Evolutionary conservation across 2,329 filamentous ascomycete genomes (phyloP), one percentile per base, ranked within the genome.

Genomic region (Talaromyces sp.): DNA sequence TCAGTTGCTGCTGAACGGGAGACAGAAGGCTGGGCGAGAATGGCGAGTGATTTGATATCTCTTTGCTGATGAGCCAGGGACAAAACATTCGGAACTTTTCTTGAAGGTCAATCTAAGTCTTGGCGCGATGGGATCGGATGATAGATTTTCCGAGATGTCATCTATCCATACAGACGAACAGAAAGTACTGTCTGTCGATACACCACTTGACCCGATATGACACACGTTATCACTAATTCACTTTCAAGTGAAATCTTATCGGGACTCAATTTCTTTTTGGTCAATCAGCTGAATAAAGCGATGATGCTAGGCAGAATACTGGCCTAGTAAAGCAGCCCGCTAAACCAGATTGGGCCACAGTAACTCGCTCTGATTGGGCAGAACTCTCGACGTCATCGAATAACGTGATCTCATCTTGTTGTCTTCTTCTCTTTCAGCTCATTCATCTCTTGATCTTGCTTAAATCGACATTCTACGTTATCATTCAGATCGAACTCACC

Each of bases 71-170:
- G 43, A 45, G n/a, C 54, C 9, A 8, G 19, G 19, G 11, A n/a
- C 19, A 59, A 59, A 59, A 43, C 37, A 59, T 22, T 27, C 14
- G 59, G 59, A 61, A 61, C 59, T 61, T 61, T 61, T 52, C 59
- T 61, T 50, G 31, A 27, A 45, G 41, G n/a, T 16, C 59, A 24
- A 41, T 24, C 54, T 2, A 22, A 61, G 31, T 47, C 57, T 60
- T 60, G 57, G 57, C 57, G 37, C 56, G 24, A 10, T 27, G 9
- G 27, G 24, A 8, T 1, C 59, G 59, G 59, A 24, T 61, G 33
- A 61, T 52, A n/a, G 13, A 39, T 50, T 52, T 52, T 50, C 52
- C 45, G 45, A 31, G 27, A 6, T 8, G 27, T 31, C 27, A 31
- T 31, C 4, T 31, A 31, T 31, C 27, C 27, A 31, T 31, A 31